Percentiles rank a stretch among this genome's conserved stretches.
Evolutionary conservation across 2,329 filamentous ascomycete species (phyloP).

Genomic region (Aspergillus tanneri): DNA sequence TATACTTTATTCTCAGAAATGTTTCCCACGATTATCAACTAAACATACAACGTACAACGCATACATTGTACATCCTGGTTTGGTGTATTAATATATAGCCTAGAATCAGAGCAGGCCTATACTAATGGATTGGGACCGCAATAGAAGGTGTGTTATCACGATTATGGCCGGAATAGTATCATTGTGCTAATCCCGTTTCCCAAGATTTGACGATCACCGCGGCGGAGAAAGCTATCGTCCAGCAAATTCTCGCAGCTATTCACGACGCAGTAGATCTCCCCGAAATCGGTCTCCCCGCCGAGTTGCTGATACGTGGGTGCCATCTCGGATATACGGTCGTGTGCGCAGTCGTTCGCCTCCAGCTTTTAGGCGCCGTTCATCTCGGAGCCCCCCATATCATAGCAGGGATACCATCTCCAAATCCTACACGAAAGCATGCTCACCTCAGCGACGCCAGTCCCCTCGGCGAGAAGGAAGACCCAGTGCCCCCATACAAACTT

Average conservation of each 20-base stretch:
- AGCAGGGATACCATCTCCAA: slow-evolving; percentile 35
- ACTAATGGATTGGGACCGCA: slow-evolving; percentile 44
- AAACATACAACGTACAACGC: no score
- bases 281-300: slow-evolving; percentile 40
- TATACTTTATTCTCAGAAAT: no score
- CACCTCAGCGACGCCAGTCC: slow-evolving; percentile 42
- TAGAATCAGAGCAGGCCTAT: neutral
- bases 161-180: neutral
- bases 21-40: no score
- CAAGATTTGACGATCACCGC: slow-evolving; percentile 42
- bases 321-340: slow-evolving; percentile 35
- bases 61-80: no score
- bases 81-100: no score
- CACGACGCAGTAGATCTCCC: slow-evolving; percentile 37
- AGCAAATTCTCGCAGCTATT: slow-evolving; percentile 36
- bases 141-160: slow-evolving; percentile 39
- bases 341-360: slow-evolving; percentile 46
- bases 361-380: slow-evolving; percentile 43
- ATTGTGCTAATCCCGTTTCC: neutral
- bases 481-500: slow-evolving; percentile 37
- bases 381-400: slow-evolving; percentile 42
- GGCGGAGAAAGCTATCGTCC: slow-evolving; percentile 48
- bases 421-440: slow-evolving; percentile 36
- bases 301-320: slow-evolving; percentile 45
- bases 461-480: slow-evolving; percentile 41